Percentiles rank a stretch among this genome's conserved stretches.
Evolutionary conservation across 2,329 filamentous ascomycete species (phyloP).

Genomic region (Cylindrodendrum hubeiense): DNA sequence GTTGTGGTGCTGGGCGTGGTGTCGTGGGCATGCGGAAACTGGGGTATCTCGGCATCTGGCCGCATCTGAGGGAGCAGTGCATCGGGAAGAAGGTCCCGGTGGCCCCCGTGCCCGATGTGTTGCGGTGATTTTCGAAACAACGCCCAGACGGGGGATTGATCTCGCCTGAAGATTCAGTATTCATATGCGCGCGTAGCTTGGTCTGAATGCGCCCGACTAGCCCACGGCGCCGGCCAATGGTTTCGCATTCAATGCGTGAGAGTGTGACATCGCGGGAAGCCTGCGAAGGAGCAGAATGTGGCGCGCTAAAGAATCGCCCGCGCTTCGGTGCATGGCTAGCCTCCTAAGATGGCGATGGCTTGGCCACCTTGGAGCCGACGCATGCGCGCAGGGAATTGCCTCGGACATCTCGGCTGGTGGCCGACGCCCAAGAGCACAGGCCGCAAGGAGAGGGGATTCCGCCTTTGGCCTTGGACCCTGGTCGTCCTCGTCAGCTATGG

Average conservation of each 20-base stretch:
- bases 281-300: background rate
- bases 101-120: background rate
- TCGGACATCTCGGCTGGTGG: background rate
- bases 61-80: background rate
- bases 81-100: background rate
- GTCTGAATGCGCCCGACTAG: no score
- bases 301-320: background rate
- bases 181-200: no score
- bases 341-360: background rate
- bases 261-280: background rate
- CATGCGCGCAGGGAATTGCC: background rate
- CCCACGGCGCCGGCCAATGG: background rate
- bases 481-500: background rate
- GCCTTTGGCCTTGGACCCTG: background rate
- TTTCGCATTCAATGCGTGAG: background rate
- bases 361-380: background rate
- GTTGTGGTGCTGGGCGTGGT: background rate
- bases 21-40: background rate
- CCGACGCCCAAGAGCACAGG: background rate
- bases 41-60: conserved; percentile 19
- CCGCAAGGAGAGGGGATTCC: background rate
- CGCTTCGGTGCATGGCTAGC: background rate
- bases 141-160: background rate
- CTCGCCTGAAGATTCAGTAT: background rate
- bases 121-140: background rate